Evolutionary conservation across 306 rosid genomes (phyloP), one percentile per base, ranked within the genome.

Genomic region (Gynostemma pentaphyllum): DNA sequence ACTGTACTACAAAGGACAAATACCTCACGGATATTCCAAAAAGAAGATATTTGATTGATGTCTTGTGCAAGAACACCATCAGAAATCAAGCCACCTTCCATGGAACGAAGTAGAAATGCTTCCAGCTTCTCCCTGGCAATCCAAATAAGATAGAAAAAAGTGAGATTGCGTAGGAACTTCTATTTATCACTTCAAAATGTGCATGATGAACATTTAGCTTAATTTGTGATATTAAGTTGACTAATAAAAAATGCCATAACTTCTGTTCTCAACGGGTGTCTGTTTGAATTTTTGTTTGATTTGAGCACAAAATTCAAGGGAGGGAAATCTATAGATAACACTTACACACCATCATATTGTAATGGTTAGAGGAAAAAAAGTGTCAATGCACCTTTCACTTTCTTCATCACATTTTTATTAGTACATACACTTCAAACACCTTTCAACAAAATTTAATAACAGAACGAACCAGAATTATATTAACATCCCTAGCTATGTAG

Each of bases 1-100:
- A 72, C 34, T 42, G 49, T 47, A 51, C 39, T 56, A 55, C 34
- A 10, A 2, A 21, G n/a, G 54, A 67, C 42, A 73, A 63, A 61
- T 71, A 91, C 98, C 98, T 92, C 98, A 18, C 96, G 92, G 26
- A 92, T 73, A 64, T 2, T 83, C 98, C 98, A 92, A 83, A 92
- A 92, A 0, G 96, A 79, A 49, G 89, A 86, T 64, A 91, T 85
- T 76, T 92, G 98, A 81, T 82, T 92, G 68, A 88, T 92, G 84
- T 88, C 98, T 79, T 91, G 96, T 30, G 96, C 89, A 74, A 91
- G 73, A 74, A 76, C 95, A 36, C 98, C 98, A 27, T 92, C 98
- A 53, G 95, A 77, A 70, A 92, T 64, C 79, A 84, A 82, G 74
- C 88, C 96, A 74, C 64, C 83, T 81, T 88, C 96, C 95, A 88